Evolutionary conservation across 805 yeast species (phyloP), one percentile per base, ranked within the genome.

Genomic region (Saturnispora gosingensis): DNA sequence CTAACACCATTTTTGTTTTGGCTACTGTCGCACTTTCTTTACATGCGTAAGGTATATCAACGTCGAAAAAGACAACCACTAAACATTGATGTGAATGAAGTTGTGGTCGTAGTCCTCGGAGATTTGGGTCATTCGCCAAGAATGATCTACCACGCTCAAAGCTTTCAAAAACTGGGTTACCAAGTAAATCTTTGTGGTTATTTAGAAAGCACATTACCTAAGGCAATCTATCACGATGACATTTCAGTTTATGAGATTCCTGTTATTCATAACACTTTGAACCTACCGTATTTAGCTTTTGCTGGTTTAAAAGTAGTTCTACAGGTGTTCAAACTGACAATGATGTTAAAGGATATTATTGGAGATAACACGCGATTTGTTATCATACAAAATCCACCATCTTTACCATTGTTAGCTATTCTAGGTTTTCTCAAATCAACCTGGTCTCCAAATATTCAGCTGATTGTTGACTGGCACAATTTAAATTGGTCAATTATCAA

Each of bases 381-480:
- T 7, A 60, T 91, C 64, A 75, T 93, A 28, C 95, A 85, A 69
- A 93, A 91, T 66, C 99, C 99, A 0, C 99, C 99, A 0, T 79
- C 88, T 3, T 74, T 93, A 46, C 99, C 99, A 0, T 72, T 88
- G 2, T 67, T 93, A 15, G 77, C 85, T 0, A 70, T 90, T 2
- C 74, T 80, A 0, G 75, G 84, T 2, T 22, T 82, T 1, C 80
- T 77, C 61, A 76, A 78, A 52, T 66, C 70, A 44, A 35, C 78
- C 16, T 67, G 72, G 53, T 63, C 55, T 39, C 67, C 70, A 3
- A 74, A 80, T 2, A 72, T 90, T 4, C 74, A 76, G 60, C 67
- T 91, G 24, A 75, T 93, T 20, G 78, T 93, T 46, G 99, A 93
- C 67, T 93, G 99, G 99, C 99, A 93, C 67, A 93, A 93, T 66